These are phyloP conservation scores for Pseudogymnoascus sp. DNA, from an alignment of 2,329 filamentous ascomycete genomes.

Conservation along the genomic window DNA sequence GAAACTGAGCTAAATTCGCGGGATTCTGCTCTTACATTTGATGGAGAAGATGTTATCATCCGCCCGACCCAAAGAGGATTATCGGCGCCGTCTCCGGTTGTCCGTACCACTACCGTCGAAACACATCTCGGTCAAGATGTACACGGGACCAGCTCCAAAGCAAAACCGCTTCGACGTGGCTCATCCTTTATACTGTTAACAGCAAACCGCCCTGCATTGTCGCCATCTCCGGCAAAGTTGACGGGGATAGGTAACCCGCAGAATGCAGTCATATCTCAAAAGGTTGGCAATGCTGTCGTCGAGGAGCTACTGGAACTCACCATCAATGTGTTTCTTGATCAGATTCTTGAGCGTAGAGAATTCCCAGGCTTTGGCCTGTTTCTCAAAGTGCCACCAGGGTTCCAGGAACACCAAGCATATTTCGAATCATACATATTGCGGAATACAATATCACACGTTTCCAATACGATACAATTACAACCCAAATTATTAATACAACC, in stretches of 20 bases:
- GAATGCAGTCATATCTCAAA: constrained; percentile 43
- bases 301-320: constrained; percentile 73
- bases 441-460: constrained; percentile 65
- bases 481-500: constrained; percentile 72
- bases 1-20: constrained; percentile 82
- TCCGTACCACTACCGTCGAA: constrained; percentile 63
- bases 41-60: constrained; percentile 78
- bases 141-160: constrained; percentile 34
- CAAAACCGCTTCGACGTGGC: constrained; percentile 65
- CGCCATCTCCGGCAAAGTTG: constrained; percentile 56
- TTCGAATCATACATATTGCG: constrained; percentile 87
- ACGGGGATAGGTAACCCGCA: constrained; percentile 56
- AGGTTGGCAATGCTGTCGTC: constrained; percentile 62
- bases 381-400: constrained; percentile 82
- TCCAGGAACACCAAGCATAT: constrained; percentile 89
- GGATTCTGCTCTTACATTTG: constrained; percentile 74
- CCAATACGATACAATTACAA: constrained; percentile 63
- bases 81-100: constrained; percentile 58
- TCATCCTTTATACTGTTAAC: constrained; percentile 91
- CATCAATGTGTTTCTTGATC: constrained; percentile 75
- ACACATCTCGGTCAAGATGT: constrained; percentile 41
- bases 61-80: constrained; percentile 47
- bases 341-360: constrained; percentile 79
- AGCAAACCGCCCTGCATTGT: constrained; percentile 51
- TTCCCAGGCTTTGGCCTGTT: constrained; percentile 84